Conservation (phyloP, 1,284 basidiomycete genomes). For the Leccinum pallidistipes region DNA sequence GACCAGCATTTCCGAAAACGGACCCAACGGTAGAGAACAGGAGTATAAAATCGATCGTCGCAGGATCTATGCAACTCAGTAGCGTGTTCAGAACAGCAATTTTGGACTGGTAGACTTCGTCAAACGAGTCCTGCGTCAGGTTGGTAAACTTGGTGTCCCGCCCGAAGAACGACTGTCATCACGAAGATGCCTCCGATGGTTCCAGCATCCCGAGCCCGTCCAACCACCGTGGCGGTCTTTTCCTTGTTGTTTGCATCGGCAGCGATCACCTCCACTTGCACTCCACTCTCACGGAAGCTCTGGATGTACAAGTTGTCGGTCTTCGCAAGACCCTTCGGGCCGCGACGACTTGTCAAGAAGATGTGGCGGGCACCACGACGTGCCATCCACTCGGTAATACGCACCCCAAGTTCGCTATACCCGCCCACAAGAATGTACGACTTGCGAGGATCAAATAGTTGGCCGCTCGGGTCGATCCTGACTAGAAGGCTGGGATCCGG, state of each 20-base stretch:
- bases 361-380: slow-evolving; percentile 31
- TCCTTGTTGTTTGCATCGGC: slow-evolving; percentile 23
- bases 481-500: slow-evolving; percentile 6
- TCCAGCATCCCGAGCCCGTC: slow-evolving; percentile 18
- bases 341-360: slow-evolving; percentile 35
- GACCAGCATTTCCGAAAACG: slow-evolving; percentile 36
- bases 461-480: slow-evolving; percentile 26
- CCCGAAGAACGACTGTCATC: slow-evolving; percentile 36
- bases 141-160: slow-evolving; percentile 32
- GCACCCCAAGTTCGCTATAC: slow-evolving; percentile 30
- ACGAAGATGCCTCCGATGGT: slow-evolving; percentile 31
- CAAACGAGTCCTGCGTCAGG: slow-evolving; percentile 33
- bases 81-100: slow-evolving; percentile 29
- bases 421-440: slow-evolving; percentile 35
- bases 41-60: slow-evolving; percentile 32
- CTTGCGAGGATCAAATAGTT: slow-evolving; percentile 34
- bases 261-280: slow-evolving; percentile 28
- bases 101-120: slow-evolving; percentile 35
- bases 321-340: slow-evolving; percentile 26
- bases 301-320: slow-evolving; percentile 29
- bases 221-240: slow-evolving; percentile 23
- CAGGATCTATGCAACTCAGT: slow-evolving; percentile 25
- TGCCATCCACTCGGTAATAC: slow-evolving; percentile 35
- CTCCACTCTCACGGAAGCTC: slow-evolving; percentile 20
- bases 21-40: slow-evolving; percentile 35